phyloP scores from a whole-genome alignment of 441 rosid species.

The Macaranga tanarius region DNA sequence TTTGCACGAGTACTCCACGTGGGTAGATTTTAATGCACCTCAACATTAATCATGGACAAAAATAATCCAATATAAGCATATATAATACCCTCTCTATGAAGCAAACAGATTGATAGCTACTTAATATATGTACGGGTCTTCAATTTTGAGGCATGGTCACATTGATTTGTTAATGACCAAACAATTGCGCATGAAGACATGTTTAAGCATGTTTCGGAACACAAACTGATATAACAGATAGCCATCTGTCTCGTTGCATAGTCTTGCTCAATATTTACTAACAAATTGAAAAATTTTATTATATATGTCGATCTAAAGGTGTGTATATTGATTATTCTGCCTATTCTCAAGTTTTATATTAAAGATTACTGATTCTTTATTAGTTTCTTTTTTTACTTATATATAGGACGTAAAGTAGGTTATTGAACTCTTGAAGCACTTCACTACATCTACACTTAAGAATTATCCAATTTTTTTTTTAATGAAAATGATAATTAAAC shows the following conservation, averaged over 20 bases:
- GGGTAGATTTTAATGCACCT: slow-evolving; percentile 1
- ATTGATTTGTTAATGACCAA: background rate
- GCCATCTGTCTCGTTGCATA: background rate
- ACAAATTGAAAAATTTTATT: too few relatives aligned
- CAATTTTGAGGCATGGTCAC: background rate
- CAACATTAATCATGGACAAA: background rate
- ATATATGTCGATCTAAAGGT: background rate
- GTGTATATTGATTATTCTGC: background rate
- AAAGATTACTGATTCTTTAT: background rate
- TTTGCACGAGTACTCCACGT: slow-evolving; percentile 5
- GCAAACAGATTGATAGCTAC: too few relatives aligned
- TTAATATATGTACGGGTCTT: too few relatives aligned
- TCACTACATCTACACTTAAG: too few relatives aligned
- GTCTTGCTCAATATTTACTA: too few relatives aligned
- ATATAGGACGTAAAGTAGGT: too few relatives aligned
- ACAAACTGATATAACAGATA: background rate
- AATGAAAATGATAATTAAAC: too few relatives aligned
- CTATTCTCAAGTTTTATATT: background rate
- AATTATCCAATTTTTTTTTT: too few relatives aligned
- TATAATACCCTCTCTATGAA: too few relatives aligned
- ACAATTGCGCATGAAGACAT: background rate
- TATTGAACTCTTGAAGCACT: too few relatives aligned
- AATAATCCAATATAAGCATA: too few relatives aligned
- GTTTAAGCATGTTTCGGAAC: background rate
- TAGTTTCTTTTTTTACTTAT: too few relatives aligned